These are phyloP conservation scores for Oryza longistaminata DNA, from an alignment of 176 grass and related monocot species.

Conservation along the genomic window DNA sequence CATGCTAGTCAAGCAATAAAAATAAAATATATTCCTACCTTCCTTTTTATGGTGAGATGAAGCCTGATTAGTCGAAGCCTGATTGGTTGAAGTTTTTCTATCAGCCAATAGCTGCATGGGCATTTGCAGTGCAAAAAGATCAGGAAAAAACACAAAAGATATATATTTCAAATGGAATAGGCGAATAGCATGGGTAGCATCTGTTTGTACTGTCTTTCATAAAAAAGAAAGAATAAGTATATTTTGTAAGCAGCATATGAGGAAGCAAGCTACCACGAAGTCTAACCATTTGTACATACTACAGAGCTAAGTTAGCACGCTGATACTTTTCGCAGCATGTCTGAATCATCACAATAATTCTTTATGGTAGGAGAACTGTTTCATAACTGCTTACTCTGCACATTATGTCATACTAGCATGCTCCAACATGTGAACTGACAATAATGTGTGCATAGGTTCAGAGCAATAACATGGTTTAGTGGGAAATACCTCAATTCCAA, in stretches of 20 bases:
- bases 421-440: constrained; percentile 8
- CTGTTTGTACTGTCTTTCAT: constrained; percentile 5
- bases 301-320: constrained; percentile 4
- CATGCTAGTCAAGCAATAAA: constrained; percentile 19
- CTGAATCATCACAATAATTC: neutral
- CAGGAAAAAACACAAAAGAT: neutral
- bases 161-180: neutral
- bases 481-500: constrained; percentile 72
- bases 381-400: constrained; percentile 18
- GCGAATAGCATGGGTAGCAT: neutral
- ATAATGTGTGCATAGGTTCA: constrained; percentile 1
- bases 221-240: neutral
- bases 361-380: neutral
- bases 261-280: constrained; percentile 1
- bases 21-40: constrained; percentile 44
- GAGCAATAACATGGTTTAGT: constrained; percentile 28
- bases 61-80: constrained; percentile 38
- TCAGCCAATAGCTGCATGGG: constrained; percentile 68
- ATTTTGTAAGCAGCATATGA: constrained; percentile 4
- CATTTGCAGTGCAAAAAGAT: constrained; percentile 3
- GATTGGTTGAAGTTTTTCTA: constrained; percentile 50
- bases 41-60: constrained; percentile 53
- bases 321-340: constrained; percentile 11
- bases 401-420: constrained; percentile 19
- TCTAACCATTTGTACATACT: neutral